Percentiles rank a stretch among this genome's conserved stretches.
These are phyloP conservation scores for Colletotrichum tropicale DNA, from an alignment of 2,329 filamentous ascomycete genomes.

Conservation along the genomic window DNA sequence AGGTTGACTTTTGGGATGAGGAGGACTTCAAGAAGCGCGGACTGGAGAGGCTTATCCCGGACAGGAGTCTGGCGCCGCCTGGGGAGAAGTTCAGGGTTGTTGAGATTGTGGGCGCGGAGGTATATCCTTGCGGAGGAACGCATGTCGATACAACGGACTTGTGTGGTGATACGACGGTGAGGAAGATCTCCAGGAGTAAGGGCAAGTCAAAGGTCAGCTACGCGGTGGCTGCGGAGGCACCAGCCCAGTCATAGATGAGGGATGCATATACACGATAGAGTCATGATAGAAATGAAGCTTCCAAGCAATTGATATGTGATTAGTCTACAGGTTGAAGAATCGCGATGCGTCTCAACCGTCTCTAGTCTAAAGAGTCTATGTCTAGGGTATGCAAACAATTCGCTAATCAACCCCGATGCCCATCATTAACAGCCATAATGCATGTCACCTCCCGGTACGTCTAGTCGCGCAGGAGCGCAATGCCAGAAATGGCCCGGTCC, in stretches of 20 bases:
- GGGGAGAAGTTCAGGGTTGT: conserved; percentile 70
- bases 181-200: conserved; percentile 70
- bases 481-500: conserved; percentile 11
- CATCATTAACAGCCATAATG: neutral
- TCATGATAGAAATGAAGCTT: neutral
- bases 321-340: neutral
- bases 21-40: conserved; percentile 61
- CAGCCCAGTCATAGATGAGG: neutral
- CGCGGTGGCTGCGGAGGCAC: conserved; percentile 4
- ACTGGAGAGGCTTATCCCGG: conserved; percentile 59
- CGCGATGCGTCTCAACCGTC: neutral
- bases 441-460: rapidly evolving
- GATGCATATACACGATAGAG: neutral
- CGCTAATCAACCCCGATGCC: neutral
- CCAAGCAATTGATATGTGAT: neutral
- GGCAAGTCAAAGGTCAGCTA: conserved; percentile 66
- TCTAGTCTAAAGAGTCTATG: neutral
- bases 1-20: conserved; percentile 72
- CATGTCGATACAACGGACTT: conserved; percentile 67
- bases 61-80: conserved; percentile 44
- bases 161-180: conserved; percentile 66
- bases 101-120: conserved; percentile 69
- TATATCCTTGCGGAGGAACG: conserved; percentile 78
- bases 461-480: neutral
- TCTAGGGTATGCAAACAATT: neutral